Evolutionary conservation across 352 stramenopile genomes (phyloP).

Genomic region (Phytopythium aichiense): DNA sequence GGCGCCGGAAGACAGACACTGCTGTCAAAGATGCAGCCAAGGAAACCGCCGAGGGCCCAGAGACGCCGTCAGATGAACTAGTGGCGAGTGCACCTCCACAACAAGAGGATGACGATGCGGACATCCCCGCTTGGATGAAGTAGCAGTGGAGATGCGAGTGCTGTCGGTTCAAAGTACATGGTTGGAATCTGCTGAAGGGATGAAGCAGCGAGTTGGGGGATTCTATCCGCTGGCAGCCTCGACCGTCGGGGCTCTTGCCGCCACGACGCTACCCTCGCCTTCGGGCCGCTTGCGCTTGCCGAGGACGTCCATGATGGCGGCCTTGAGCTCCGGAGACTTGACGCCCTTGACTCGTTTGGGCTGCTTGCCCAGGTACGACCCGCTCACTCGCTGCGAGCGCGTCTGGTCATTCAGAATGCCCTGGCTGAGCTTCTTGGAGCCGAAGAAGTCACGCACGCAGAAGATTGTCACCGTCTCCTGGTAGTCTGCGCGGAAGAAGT

Average conservation of each 20-base stretch:
- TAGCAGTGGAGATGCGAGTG: neutral
- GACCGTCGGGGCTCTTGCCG: neutral
- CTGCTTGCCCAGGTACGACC: constrained; percentile 25
- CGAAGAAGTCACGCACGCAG: constrained; percentile 68
- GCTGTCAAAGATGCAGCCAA: neutral
- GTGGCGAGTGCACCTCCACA: neutral
- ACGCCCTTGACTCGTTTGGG: constrained; percentile 24
- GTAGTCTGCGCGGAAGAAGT: constrained; percentile 38
- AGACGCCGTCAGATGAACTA: no score
- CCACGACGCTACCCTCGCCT: neutral
- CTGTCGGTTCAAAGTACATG: constrained; percentile 2
- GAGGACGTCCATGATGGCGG: constrained; percentile 37
- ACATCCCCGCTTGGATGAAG: constrained; percentile 7
- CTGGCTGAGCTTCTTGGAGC: constrained; percentile 66
- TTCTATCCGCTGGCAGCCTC: neutral
- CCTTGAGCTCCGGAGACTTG: constrained; percentile 28
- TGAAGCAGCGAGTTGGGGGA: neutral
- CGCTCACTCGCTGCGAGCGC: constrained; percentile 50
- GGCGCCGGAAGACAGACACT: constrained; percentile 24
- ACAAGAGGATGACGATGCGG: neutral
- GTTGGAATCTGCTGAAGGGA: neutral
- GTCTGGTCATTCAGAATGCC: constrained; percentile 73
- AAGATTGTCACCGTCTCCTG: constrained; percentile 78
- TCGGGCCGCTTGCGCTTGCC: constrained; percentile 17
- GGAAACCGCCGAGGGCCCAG: neutral